These are phyloP conservation scores for Termitomyces sp. DNA, from an alignment of 768 basidiomycete genomes.

Conservation along the genomic window DNA sequence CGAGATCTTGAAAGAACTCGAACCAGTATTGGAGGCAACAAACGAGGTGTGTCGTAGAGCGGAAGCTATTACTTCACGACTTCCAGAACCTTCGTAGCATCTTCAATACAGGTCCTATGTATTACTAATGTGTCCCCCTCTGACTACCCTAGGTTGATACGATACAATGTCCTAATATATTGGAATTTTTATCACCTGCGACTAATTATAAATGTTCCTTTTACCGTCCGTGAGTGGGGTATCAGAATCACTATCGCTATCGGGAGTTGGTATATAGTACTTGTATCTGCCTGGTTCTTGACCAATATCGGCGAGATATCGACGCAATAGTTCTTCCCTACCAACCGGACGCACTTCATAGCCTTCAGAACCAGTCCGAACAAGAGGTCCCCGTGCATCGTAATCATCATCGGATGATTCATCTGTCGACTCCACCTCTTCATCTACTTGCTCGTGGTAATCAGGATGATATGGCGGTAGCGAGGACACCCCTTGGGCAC, in stretches of 20 bases:
- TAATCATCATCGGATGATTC: slow-evolving; percentile 25
- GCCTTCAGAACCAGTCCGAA: slow-evolving; percentile 78
- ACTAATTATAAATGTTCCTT: not conserved
- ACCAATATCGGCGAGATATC: slow-evolving; percentile 50
- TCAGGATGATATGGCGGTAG: slow-evolving; percentile 79
- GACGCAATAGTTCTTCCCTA: slow-evolving; percentile 59
- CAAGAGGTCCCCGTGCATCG: slow-evolving; percentile 20
- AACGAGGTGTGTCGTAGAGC: slow-evolving; percentile 24
- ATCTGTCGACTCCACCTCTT: slow-evolving; percentile 4
- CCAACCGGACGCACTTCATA: slow-evolving; percentile 63
- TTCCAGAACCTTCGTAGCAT: not conserved
- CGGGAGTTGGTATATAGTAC: slow-evolving; percentile 60
- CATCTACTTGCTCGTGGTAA: slow-evolving; percentile 38
- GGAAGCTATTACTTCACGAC: slow-evolving; percentile 13
- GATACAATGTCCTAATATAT: not conserved
- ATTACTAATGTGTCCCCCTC: not conserved
- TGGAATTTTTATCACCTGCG: not conserved
- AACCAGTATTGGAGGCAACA: slow-evolving; percentile 26
- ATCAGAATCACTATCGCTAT: slow-evolving; percentile 38
- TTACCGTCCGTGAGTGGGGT: slow-evolving; percentile 8
- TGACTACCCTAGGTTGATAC: not conserved
- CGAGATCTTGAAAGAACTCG: slow-evolving; percentile 23
- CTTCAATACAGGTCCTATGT: not conserved
- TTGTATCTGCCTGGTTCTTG: slow-evolving; percentile 59
- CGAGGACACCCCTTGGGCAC: slow-evolving; percentile 33